phyloP scores from a whole-genome alignment of 345 rosid species.

The Dipteronia sinensis region DNA sequence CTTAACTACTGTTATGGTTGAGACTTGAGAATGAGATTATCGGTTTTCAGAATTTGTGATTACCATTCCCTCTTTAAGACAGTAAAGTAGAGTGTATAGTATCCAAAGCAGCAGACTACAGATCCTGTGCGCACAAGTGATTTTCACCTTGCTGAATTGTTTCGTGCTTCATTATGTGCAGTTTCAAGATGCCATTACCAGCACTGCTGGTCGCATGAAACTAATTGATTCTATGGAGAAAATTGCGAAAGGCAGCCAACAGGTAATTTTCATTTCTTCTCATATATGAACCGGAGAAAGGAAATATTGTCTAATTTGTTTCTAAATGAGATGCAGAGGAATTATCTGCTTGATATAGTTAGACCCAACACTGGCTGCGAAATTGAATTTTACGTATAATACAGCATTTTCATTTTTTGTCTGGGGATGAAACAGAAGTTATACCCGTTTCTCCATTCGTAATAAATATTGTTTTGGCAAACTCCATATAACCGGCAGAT shows the following conservation, averaged over 20 bases:
- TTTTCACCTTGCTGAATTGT: slow-evolving; percentile 15
- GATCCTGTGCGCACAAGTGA: slow-evolving; percentile 1
- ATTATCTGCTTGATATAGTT: background rate
- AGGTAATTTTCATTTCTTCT: slow-evolving; percentile 41
- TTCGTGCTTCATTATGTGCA: slow-evolving; percentile 23
- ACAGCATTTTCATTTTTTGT: background rate
- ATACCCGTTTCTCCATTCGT: background rate
- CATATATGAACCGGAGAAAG: background rate
- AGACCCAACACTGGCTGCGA: background rate
- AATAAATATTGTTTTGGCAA: background rate
- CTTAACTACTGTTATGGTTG: background rate
- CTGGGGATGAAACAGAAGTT: background rate
- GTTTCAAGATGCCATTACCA: slow-evolving; percentile 81
- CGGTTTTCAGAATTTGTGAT: background rate
- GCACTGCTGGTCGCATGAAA: slow-evolving; percentile 62
- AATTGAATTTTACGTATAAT: background rate
- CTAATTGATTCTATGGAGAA: slow-evolving; percentile 81
- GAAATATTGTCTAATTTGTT: background rate
- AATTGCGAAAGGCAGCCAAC: slow-evolving; percentile 78
- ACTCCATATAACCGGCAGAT: background rate
- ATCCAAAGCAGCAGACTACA: background rate
- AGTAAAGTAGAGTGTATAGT: background rate
- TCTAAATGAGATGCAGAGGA: background rate
- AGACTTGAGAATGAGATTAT: background rate
- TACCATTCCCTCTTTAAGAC: background rate